Percentiles rank a stretch among this genome's conserved stretches.
These are phyloP conservation scores for Chenopodium quinoa DNA, from an alignment of 148 eudicot genomes.

Conservation along the genomic window DNA sequence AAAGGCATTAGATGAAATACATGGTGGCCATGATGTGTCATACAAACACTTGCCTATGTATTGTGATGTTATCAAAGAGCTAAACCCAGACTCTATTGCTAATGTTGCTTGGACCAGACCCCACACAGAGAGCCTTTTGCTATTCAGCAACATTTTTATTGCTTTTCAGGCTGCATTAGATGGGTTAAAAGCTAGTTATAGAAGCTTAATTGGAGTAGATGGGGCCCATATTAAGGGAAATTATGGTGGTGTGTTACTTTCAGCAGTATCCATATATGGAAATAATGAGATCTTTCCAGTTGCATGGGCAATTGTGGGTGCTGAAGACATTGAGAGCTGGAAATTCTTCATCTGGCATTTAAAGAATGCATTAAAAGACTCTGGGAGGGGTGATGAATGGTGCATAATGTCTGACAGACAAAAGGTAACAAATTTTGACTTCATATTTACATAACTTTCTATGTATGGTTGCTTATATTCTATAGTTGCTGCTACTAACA, in stretches of 20 bases:
- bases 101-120: neutral
- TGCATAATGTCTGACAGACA: neutral
- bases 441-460: no score
- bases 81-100: neutral
- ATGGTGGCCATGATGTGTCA: neutral
- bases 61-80: neutral
- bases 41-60: neutral
- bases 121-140: no score
- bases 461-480: no score
- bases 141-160: neutral
- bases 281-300: neutral
- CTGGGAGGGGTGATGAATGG: neutral
- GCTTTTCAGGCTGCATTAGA: neutral
- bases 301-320: neutral
- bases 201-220: neutral
- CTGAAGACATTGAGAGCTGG: neutral
- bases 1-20: neutral
- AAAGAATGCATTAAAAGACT: neutral
- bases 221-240: neutral
- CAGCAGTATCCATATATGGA: neutral
- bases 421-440: neutral
- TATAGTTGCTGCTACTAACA: no score
- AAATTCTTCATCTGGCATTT: neutral
- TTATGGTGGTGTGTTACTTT: neutral
- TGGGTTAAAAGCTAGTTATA: neutral